Conservation (phyloP, 495 filamentous ascomycete genomes). For the Thermothielavioides terrestris region DNA sequence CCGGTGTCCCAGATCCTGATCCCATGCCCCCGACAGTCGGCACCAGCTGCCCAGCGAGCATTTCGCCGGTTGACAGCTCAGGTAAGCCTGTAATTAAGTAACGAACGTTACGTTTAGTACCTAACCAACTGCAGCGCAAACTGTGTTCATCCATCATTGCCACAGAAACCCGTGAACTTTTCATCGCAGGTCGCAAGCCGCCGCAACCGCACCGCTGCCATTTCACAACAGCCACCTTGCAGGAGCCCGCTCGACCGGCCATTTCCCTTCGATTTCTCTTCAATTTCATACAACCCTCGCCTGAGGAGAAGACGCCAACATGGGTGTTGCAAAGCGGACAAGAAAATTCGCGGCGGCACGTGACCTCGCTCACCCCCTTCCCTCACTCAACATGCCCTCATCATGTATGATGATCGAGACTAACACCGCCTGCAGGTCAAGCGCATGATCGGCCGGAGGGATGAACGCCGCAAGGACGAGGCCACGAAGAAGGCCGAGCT, state of each 20-base stretch:
- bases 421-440: slow-evolving; percentile 42
- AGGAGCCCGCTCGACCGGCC: too few relatives aligned
- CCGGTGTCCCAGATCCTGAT: background rate
- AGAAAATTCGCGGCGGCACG: slow-evolving; percentile 27
- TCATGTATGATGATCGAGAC: too few relatives aligned
- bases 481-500: slow-evolving; percentile 45
- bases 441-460: slow-evolving; percentile 51
- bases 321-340: slow-evolving; percentile 27
- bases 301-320: slow-evolving; percentile 10
- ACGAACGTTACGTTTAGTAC: too few relatives aligned
- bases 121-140: too few relatives aligned
- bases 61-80: too few relatives aligned
- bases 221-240: background rate
- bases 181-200: background rate
- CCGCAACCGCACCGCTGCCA: too few relatives aligned
- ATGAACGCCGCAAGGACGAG: slow-evolving; percentile 53
- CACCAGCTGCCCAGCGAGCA: slow-evolving; percentile 5
- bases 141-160: too few relatives aligned
- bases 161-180: background rate
- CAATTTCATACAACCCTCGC: background rate
- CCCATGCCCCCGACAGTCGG: background rate
- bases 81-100: too few relatives aligned
- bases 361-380: slow-evolving; percentile 4
- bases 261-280: background rate
- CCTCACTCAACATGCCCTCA: background rate